A percentile compares a stretch with the other conserved stretches of the same genome.
These are phyloP conservation scores for Mucor mucedo DNA, from an alignment of 371 early-diverging fungal genomes.

Conservation along the genomic window DNA sequence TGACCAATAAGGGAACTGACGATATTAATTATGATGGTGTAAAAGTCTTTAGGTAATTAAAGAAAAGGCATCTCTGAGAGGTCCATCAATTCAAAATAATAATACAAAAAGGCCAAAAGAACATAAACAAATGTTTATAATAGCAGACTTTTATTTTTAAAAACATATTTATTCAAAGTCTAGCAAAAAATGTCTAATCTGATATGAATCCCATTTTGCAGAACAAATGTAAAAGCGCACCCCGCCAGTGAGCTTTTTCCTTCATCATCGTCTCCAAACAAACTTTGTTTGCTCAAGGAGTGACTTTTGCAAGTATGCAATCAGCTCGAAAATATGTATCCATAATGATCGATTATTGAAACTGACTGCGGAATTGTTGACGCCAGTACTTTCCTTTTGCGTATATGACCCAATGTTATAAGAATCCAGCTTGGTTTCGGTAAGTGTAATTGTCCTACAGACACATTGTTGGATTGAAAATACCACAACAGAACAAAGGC, in stretches of 20 bases:
- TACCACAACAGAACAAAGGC: conserved; percentile 16
- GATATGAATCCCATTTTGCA: too few species aligned
- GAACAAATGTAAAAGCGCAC: too few species aligned
- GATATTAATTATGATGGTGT: too few species aligned
- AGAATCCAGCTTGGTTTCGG: conserved; percentile 17
- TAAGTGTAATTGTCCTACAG: conserved; percentile 12
- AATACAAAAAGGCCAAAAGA: too few species aligned
- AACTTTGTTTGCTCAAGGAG: conserved; percentile 18
- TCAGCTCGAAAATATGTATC: conserved; percentile 22
- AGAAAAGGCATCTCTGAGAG: too few species aligned
- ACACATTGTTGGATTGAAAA: conserved; percentile 3
- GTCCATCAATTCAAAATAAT: too few species aligned
- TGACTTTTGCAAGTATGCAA: conserved; percentile 12
- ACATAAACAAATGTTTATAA: too few species aligned
- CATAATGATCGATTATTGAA: conserved; percentile 20
- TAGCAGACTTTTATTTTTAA: too few species aligned
- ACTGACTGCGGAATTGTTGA: conserved; percentile 17
- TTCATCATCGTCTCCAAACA: conserved; percentile 14
- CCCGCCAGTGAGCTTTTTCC: not conserved
- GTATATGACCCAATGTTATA: conserved; percentile 21
- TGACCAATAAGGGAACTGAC: too few species aligned
- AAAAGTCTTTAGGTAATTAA: too few species aligned
- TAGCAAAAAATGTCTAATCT: too few species aligned
- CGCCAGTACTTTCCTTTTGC: conserved; percentile 19
- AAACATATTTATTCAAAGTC: too few species aligned